Evolutionary conservation across 2,329 filamentous ascomycete genomes (phyloP).

Genomic region (Daldinia eschscholtzii): DNA sequence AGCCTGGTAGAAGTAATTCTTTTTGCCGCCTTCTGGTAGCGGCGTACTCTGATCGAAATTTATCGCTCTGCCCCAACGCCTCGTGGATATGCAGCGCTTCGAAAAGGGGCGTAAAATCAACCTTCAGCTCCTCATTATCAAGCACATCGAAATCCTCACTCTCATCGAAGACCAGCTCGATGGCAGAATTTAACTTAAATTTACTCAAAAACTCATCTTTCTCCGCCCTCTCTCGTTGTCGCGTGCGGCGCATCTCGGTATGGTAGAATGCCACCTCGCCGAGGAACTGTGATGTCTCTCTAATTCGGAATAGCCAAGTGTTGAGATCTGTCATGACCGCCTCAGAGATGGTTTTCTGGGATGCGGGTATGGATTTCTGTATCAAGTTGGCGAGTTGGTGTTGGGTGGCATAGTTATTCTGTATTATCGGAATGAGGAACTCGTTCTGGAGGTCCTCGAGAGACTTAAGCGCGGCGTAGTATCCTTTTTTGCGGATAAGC

Average conservation of each 20-base stretch:
- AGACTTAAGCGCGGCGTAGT: conserved; percentile 93
- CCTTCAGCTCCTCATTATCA: conserved; percentile 93
- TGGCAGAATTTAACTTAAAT: conserved; percentile 94
- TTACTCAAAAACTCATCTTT: conserved; percentile 79
- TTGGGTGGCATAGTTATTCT: conserved; percentile 89
- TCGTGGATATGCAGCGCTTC: conserved; percentile 98
- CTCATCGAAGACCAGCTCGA: conserved; percentile 95
- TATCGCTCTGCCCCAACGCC: conserved; percentile 90
- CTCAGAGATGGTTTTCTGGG: conserved; percentile 92
- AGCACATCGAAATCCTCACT: conserved; percentile 95
- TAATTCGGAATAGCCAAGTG: conserved; percentile 94
- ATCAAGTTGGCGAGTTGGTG: conserved; percentile 97
- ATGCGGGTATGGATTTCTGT: conserved; percentile 92
- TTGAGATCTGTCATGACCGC: conserved; percentile 97
- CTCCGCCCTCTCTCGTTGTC: conserved; percentile 86
- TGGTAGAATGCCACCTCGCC: conserved; percentile 98
- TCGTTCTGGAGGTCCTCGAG: conserved; percentile 97
- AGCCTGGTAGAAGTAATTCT: conserved; percentile 83
- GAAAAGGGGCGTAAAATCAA: conserved; percentile 94
- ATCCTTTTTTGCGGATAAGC: conserved; percentile 89
- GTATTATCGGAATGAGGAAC: conserved; percentile 78
- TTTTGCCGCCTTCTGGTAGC: conserved; percentile 91
- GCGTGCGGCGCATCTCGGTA: conserved; percentile 85
- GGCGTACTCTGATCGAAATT: conserved; percentile 92
- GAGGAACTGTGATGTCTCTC: conserved; percentile 94